Evolutionary conservation across 768 basidiomycete genomes (phyloP).

Genomic region (Lentinula guzmanii): DNA sequence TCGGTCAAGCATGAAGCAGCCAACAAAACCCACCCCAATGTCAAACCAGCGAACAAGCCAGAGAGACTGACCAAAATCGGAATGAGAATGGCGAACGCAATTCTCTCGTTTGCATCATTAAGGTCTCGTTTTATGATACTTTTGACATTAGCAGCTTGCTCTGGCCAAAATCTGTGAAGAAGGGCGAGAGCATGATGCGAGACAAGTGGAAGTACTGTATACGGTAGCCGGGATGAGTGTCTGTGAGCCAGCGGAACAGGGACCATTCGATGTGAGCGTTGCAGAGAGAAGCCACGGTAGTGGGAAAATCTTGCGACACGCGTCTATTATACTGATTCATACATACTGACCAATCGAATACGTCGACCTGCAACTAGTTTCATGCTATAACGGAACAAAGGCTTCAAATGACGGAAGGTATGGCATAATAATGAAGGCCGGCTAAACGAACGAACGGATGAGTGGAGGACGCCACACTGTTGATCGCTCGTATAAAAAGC

Average conservation of each 20-base stretch:
- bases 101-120: background rate
- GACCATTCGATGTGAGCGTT: slow-evolving; percentile 29
- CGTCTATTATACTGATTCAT: background rate
- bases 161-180: slow-evolving; percentile 17
- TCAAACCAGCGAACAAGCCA: slow-evolving; percentile 87
- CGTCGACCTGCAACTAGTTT: too few species aligned
- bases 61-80: slow-evolving; percentile 79
- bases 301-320: background rate
- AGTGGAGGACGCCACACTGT: too few species aligned
- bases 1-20: background rate
- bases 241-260: slow-evolving; percentile 22
- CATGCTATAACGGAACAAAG: too few species aligned
- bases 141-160: slow-evolving; percentile 7
- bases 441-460: too few species aligned
- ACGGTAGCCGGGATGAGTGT: slow-evolving; percentile 38
- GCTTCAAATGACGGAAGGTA: too few species aligned
- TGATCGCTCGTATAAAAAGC: too few species aligned
- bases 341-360: too few species aligned
- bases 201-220: slow-evolving; percentile 35
- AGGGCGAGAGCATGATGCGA: slow-evolving; percentile 39
- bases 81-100: slow-evolving; percentile 42
- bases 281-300: slow-evolving; percentile 2
- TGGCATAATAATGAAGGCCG: too few species aligned
- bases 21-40: slow-evolving; percentile 30
- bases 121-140: background rate